Percentiles rank a stretch among this genome's conserved stretches.
Evolutionary conservation across 164 flowering plant genomes (phyloP).

Genomic region (Tetrastigma voinierianum): DNA sequence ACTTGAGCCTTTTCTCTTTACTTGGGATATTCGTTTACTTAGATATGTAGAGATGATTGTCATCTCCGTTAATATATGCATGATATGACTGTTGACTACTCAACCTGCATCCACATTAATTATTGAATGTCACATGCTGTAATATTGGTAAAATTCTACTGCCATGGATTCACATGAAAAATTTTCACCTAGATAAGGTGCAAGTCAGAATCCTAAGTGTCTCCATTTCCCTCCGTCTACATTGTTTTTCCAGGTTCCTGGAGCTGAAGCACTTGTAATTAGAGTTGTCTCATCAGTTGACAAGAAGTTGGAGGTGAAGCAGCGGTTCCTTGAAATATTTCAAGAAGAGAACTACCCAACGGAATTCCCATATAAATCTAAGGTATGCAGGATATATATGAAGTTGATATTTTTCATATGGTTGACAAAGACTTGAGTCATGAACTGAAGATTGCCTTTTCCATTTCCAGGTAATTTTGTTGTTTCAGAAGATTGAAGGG

Average conservation of each 20-base stretch:
- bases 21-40: no score
- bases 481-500: conserved; percentile 98
- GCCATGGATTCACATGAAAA: background rate
- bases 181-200: background rate
- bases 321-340: conserved; percentile 87
- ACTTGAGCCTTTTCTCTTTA: background rate
- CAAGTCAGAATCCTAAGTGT: background rate
- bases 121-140: background rate
- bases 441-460: conserved; percentile 7
- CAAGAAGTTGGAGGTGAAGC: conserved; percentile 96
- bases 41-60: background rate
- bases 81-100: background rate
- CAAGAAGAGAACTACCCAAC: conserved; percentile 88
- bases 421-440: background rate
- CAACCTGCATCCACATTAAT: background rate
- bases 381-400: conserved; percentile 40
- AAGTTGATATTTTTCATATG: background rate
- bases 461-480: conserved; percentile 65
- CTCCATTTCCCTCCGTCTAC: background rate
- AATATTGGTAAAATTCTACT: background rate
- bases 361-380: conserved; percentile 93
- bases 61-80: background rate
- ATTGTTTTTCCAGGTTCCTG: conserved; percentile 58
- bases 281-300: conserved; percentile 99
- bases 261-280: conserved; percentile 89